These are phyloP conservation scores for Oryza coarctata DNA, from an alignment of 176 grass and related monocot species.

Conservation along the genomic window DNA sequence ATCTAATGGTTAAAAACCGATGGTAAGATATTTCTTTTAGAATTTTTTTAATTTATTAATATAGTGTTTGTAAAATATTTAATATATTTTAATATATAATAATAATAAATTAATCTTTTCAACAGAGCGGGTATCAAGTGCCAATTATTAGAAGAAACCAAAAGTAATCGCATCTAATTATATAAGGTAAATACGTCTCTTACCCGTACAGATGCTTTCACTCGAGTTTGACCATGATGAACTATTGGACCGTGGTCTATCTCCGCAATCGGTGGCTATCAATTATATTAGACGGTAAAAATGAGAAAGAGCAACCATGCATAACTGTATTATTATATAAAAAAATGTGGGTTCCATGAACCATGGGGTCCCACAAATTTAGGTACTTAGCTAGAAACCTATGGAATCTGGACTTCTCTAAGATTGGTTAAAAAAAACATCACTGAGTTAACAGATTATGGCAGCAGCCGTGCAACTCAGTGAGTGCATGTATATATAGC, in stretches of 20 bases:
- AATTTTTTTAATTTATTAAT: too few relatives aligned
- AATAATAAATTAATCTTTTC: not conserved
- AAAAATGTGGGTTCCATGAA: not conserved
- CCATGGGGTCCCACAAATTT: not conserved
- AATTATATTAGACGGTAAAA: not conserved
- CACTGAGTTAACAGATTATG: not conserved
- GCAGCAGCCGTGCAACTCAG: not conserved
- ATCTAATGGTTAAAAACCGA: too few relatives aligned
- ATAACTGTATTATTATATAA: not conserved
- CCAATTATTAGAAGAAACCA: not conserved
- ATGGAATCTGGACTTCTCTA: not conserved
- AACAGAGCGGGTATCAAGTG: not conserved
- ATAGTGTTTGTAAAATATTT: too few relatives aligned
- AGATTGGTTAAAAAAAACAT: not conserved
- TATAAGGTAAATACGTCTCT: not conserved
- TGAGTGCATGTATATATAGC: conserved; percentile 1
- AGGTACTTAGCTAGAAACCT: not conserved
- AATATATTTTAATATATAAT: too few relatives aligned
- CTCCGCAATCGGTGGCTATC: not conserved
- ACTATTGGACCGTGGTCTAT: too few relatives aligned
- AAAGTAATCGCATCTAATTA: not conserved
- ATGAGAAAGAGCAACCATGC: not conserved
- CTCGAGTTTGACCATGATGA: not conserved
- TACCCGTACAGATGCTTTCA: not conserved
- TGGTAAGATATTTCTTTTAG: too few relatives aligned